These are phyloP conservation scores for Kwoniella sp. DNA, from an alignment of 768 basidiomycete genomes.

Conservation along the genomic window DNA sequence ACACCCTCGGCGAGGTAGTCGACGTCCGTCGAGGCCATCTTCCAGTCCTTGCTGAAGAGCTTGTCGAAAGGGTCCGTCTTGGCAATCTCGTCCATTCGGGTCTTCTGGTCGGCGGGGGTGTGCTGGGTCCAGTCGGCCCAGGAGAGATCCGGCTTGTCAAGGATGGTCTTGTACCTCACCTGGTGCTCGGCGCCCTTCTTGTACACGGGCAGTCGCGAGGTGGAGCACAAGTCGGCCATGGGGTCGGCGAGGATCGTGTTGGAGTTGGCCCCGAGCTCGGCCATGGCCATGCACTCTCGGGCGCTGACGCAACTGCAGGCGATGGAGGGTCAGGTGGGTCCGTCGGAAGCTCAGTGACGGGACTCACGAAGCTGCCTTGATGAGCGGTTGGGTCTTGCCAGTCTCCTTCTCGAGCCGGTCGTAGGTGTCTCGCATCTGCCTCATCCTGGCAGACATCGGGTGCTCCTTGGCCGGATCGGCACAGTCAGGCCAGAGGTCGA, in stretches of 20 bases:
- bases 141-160: slow-evolving; percentile 25
- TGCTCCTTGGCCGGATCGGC: slow-evolving; percentile 38
- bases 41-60: slow-evolving; percentile 23
- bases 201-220: slow-evolving; percentile 13
- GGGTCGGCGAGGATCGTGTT: slow-evolving; percentile 20
- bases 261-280: slow-evolving; percentile 38
- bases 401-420: slow-evolving; percentile 26
- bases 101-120: slow-evolving; percentile 14
- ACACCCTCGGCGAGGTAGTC: slow-evolving; percentile 39
- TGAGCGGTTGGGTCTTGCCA: slow-evolving; percentile 32
- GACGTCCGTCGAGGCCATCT: slow-evolving; percentile 20
- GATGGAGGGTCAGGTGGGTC: neutral
- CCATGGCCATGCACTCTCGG: slow-evolving; percentile 34
- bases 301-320: slow-evolving; percentile 29
- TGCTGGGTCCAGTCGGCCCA: slow-evolving; percentile 19
- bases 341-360: neutral
- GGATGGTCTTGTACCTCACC: slow-evolving; percentile 10
- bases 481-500: slow-evolving; percentile 32
- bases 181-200: slow-evolving; percentile 27
- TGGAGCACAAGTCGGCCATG: slow-evolving; percentile 21
- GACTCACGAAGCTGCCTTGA: slow-evolving; percentile 36
- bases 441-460: slow-evolving; percentile 25
- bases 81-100: slow-evolving; percentile 20
- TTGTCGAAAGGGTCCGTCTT: slow-evolving; percentile 29
- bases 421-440: slow-evolving; percentile 29